Evolutionary conservation across 345 rosid species (phyloP), one percentile per base, ranked within the genome.

Genomic region (Eucalyptus urophylla): DNA sequence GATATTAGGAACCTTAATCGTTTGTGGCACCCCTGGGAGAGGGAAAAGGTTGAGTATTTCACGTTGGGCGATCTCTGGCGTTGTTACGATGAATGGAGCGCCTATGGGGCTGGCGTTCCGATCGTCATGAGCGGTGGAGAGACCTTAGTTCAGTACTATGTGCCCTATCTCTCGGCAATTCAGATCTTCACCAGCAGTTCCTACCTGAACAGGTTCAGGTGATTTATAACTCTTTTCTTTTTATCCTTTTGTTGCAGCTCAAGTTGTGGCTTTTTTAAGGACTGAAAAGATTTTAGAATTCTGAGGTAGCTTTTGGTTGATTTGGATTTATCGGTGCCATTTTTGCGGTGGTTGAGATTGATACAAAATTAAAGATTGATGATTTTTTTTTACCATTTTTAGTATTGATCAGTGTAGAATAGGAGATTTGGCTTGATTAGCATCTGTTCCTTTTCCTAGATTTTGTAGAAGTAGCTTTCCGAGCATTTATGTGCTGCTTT

Each of bases 1-100:
- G 99, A 97, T 93, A 94, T 97, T 65, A 95, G 98, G 93, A 96
- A 95, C 91, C 92, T 98, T 69, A 98, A 96, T 90, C 92, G 88
- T 43, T 83, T 93, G 80, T 93, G 95, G 95, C 93, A 93, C 21
- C 93, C 95, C 29, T 90, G 94, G 92, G 95, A 92, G 87, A 92
- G 98, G 81, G 96, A 92, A 17, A 89, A 88, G 54, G 90, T 92
- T 16, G 93, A 93, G 89, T 93, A 89, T 89, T 94, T 94, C 58
- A 89, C 90, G 31, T 85, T 94, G 58, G 89, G 91, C 62, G 94
- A 94, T 91, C 94, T 94, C 7, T 94, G 96, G 96, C 91, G 88
- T 86, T 91, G 89, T 69, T 94, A 92, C 50, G 93, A 92, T 90
- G 94, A 93, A 90, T 94, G 96, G 96, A 94, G 96, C 87, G 94